phyloP scores from a whole-genome alignment of 129 eudicot species.

The Ambrosia artemisiifolia region DNA sequence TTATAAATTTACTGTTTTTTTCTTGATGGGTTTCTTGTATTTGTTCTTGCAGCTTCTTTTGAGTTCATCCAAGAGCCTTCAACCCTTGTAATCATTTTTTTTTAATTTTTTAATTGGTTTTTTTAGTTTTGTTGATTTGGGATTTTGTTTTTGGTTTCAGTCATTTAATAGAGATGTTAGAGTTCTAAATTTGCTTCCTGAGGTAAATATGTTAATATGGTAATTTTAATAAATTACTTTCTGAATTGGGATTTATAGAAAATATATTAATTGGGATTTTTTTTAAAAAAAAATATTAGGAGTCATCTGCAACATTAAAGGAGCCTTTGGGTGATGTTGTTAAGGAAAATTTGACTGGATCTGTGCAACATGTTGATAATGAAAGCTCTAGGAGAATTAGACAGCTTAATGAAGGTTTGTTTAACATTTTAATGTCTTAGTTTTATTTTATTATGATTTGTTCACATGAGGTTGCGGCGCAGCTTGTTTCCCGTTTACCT shows the following conservation, averaged over 20 bases:
- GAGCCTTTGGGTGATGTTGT: constrained; percentile 19
- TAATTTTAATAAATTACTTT: background rate
- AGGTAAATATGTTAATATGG: constrained; percentile 43
- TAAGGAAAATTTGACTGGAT: constrained; percentile 12
- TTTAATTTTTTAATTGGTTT: background rate
- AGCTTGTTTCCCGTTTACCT: no score
- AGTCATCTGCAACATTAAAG: constrained; percentile 26
- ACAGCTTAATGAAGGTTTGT: constrained; percentile 65
- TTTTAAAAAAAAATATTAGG: constrained; percentile 41
- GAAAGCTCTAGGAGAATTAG: constrained; percentile 46
- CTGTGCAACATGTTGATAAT: constrained; percentile 36
- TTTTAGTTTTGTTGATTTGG: background rate
- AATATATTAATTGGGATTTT: background rate
- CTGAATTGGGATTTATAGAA: background rate
- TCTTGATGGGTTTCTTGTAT: background rate
- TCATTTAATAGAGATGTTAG: constrained; percentile 51
- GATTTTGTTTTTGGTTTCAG: constrained; percentile 29
- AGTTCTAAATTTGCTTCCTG: constrained; percentile 62
- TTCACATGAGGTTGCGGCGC: background rate
- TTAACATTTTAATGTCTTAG: background rate
- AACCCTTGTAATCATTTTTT: background rate
- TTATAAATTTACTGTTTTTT: background rate
- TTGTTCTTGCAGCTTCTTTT: constrained; percentile 6
- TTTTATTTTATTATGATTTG: background rate
- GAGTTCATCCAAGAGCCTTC: constrained; percentile 22